Evolutionary conservation across 1,284 basidiomycete genomes (phyloP), one percentile per base, ranked within the genome.

Genomic region (Trichosporon ovoides): DNA sequence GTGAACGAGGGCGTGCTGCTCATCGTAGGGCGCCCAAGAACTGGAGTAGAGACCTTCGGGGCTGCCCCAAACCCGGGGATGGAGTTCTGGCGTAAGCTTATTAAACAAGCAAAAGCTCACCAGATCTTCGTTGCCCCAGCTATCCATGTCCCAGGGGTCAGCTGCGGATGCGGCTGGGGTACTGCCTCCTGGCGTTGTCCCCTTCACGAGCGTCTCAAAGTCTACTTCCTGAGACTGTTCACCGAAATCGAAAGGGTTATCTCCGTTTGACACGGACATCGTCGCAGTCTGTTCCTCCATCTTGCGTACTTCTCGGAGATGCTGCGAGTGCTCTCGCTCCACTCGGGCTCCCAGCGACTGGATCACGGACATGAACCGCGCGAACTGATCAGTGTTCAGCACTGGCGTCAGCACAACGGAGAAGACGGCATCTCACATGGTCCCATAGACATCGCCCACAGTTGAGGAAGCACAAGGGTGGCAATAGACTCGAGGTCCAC

Each of bases 361-460:
- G 62, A 79, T 75, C 10, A 77, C 76, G 3, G 77, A 75, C 91
- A 94, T 94, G 74, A 94, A 94, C 3, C 87, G 84, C 63, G 87
- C 83, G 73, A 98, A 99, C 76, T 99, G 96, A 33, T 88, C 84
- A 3, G 93, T 83, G 66, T 87, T 96, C 28, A 98, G 78, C 37
- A 97, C 88, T 90, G 68, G 22, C 20, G 19, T 63, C 18, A 62
- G 35, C 16, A 33, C 3, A 20, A 22, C 28, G 56, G 34, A 31
- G 50, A 24, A 24, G n/a, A 38, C 13, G 33, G 19, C 14, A 20
- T 81, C 88, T 69, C 72, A 91, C 89, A 73, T 54, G 93, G 93
- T n/a, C 92, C 93, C 79, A 96, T 94, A 1, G 89, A 92, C 91
- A 97, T 95, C 1, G 87, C 82, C 93, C 93, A 97, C 10, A 97